These are phyloP conservation scores for Fusarium graminum DNA, from an alignment of 2,329 filamentous ascomycete species.

Conservation along the genomic window DNA sequence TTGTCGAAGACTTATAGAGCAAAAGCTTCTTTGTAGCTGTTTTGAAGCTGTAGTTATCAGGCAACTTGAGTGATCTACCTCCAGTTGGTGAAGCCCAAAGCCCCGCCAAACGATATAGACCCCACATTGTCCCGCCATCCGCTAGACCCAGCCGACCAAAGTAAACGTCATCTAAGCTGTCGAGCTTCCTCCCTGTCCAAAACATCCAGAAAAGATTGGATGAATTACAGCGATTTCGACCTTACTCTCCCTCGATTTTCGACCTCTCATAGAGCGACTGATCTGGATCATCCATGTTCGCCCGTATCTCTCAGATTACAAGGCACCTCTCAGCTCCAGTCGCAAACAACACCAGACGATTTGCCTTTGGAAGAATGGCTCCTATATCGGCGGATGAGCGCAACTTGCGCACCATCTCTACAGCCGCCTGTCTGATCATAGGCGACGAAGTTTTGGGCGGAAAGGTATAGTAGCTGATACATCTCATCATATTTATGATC, in stretches of 20 bases:
- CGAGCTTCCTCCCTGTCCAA: conserved; percentile 16
- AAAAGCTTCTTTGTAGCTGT: conserved; percentile 10
- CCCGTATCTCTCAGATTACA: conserved; percentile 78
- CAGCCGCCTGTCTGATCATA: conserved; percentile 92
- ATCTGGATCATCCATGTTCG: conserved; percentile 71
- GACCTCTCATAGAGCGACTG: conserved; percentile 14
- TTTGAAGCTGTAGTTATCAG: conserved; percentile 30
- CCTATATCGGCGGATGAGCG: conserved; percentile 63
- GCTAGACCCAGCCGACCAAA: conserved; percentile 24
- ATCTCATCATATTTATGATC: background rate
- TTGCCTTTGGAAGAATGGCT: conserved; percentile 52
- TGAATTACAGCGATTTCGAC: conserved; percentile 18
- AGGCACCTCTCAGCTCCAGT: conserved; percentile 70
- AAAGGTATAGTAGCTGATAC: conserved; percentile 71
- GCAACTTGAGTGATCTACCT: background rate
- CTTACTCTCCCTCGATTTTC: conserved; percentile 7
- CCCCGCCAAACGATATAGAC: conserved; percentile 37
- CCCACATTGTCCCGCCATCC: conserved; percentile 36
- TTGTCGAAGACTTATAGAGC: background rate
- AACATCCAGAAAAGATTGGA: conserved; percentile 21
- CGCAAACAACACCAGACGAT: conserved; percentile 53
- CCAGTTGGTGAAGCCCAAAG: conserved; percentile 21
- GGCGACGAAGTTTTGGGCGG: conserved; percentile 97
- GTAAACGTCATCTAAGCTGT: conserved; percentile 39
- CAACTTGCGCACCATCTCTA: conserved; percentile 79